Evolutionary conservation across 331 rosid species (phyloP).

Genomic region (Saraca asoca): DNA sequence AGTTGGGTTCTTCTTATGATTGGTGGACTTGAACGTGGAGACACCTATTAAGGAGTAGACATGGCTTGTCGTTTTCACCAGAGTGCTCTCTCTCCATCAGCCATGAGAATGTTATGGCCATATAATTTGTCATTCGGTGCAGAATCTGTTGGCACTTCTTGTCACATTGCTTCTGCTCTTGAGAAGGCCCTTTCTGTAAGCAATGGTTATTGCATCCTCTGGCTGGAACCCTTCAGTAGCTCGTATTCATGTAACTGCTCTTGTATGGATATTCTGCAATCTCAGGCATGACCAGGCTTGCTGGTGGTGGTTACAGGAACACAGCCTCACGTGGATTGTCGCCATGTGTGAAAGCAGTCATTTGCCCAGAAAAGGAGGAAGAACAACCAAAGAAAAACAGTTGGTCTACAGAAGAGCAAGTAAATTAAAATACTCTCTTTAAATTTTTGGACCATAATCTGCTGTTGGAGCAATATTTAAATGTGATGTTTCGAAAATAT

Average conservation of each 20-base stretch:
- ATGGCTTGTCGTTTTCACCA: no score
- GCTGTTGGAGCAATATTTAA: not conserved
- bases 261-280: not conserved
- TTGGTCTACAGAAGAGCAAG: not conserved
- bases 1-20: not conserved
- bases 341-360: conserved; percentile 22
- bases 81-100: not conserved
- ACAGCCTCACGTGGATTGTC: not conserved
- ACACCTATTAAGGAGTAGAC: no score
- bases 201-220: not conserved
- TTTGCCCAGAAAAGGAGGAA: conserved; percentile 1
- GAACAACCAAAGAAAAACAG: not conserved
- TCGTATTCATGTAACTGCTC: no score
- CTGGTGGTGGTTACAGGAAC: not conserved
- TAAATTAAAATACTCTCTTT: no score
- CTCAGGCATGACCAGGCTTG: not conserved
- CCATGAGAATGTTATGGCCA: not conserved
- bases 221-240: no score
- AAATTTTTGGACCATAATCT: not conserved
- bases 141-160: no score
- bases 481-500: not conserved
- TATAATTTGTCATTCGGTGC: not conserved
- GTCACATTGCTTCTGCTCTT: not conserved
- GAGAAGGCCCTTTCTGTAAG: not conserved
- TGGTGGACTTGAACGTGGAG: no score